These are phyloP conservation scores for Karstenula rhodostoma DNA, from an alignment of 2,329 filamentous ascomycete species.

Conservation along the genomic window DNA sequence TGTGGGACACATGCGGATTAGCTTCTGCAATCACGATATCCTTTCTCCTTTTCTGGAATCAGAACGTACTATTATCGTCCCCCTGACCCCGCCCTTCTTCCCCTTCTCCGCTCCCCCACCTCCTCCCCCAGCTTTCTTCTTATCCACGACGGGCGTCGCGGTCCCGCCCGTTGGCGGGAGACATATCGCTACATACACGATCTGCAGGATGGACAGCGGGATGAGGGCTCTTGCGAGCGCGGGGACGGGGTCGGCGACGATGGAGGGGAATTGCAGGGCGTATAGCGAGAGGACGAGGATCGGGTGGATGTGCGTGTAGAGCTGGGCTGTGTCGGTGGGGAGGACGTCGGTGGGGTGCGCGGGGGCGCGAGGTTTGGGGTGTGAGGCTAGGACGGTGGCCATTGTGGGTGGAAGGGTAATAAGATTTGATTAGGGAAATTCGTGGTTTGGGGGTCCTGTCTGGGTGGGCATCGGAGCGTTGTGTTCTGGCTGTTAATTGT, in stretches of 20 bases:
- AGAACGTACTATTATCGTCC: slow-evolving; percentile 53
- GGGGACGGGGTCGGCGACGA: slow-evolving; percentile 74
- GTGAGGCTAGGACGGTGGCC: slow-evolving; percentile 36
- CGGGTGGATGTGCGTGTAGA: slow-evolving; percentile 73
- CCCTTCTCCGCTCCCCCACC: slow-evolving; percentile 49
- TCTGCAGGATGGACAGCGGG: slow-evolving; percentile 70
- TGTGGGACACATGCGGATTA: slow-evolving; percentile 47
- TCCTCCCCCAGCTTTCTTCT: slow-evolving; percentile 53
- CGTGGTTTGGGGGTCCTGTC: too few relatives aligned
- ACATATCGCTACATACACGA: slow-evolving; percentile 65
- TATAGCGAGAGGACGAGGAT: slow-evolving; percentile 71
- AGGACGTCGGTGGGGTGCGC: slow-evolving; percentile 57
- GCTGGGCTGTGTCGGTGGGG: slow-evolving; percentile 56
- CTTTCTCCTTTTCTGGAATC: not conserved
- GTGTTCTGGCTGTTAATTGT: not conserved
- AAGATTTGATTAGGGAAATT: not conserved
- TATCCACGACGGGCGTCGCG: slow-evolving; percentile 45
- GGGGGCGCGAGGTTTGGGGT: slow-evolving; percentile 31
- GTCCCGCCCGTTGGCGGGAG: slow-evolving; percentile 61
- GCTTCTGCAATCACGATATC: not conserved
- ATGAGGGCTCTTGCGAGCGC: slow-evolving; percentile 69
- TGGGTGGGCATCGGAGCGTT: not conserved
- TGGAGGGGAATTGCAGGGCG: slow-evolving; percentile 67
- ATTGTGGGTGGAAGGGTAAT: slow-evolving; percentile 22
- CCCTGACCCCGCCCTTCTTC: slow-evolving; percentile 34